phyloP scores from a whole-genome alignment of 2,329 filamentous ascomycete genomes.

The Beauveria rudraprayagi region DNA sequence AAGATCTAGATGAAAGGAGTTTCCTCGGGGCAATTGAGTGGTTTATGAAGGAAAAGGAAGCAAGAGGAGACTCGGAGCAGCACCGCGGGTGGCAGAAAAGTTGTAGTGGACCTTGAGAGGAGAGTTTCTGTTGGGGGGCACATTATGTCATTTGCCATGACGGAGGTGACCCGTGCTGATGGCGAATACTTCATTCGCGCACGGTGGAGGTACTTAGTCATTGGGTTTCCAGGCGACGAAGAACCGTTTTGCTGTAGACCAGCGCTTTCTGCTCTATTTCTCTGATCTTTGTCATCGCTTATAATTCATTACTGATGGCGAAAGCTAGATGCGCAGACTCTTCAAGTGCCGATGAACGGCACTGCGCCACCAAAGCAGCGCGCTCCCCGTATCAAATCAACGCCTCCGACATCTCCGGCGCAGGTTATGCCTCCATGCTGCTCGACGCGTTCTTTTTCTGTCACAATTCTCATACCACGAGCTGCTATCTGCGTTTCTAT shows the following conservation, averaged over 20 bases:
- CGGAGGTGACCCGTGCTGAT: not conserved
- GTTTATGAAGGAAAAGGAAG: slow-evolving; percentile 1
- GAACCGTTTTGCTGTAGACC: no score
- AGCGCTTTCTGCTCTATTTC: no score
- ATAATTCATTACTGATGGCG: no score
- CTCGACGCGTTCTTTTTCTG: not conserved
- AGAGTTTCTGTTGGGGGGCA: slow-evolving; percentile 2
- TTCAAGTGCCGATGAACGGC: no score
- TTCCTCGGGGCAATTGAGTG: not conserved
- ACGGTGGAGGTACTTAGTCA: not conserved
- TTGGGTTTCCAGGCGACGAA: no score
- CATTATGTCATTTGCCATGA: slow-evolving; percentile 4
- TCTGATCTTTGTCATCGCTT: no score
- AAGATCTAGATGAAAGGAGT: not conserved
- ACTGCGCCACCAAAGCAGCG: no score
- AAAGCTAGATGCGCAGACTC: no score
- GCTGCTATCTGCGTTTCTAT: not conserved
- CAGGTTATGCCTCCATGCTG: not conserved
- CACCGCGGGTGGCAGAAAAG: slow-evolving; percentile 1
- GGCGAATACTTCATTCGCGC: not conserved
- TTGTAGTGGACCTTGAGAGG: not conserved
- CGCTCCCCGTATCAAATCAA: no score
- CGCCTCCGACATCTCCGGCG: no score
- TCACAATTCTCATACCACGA: not conserved
- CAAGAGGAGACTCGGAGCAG: not conserved